These are phyloP conservation scores for Beauveria pseudobassiana DNA, from an alignment of 2,329 filamentous ascomycete species.

Conservation along the genomic window DNA sequence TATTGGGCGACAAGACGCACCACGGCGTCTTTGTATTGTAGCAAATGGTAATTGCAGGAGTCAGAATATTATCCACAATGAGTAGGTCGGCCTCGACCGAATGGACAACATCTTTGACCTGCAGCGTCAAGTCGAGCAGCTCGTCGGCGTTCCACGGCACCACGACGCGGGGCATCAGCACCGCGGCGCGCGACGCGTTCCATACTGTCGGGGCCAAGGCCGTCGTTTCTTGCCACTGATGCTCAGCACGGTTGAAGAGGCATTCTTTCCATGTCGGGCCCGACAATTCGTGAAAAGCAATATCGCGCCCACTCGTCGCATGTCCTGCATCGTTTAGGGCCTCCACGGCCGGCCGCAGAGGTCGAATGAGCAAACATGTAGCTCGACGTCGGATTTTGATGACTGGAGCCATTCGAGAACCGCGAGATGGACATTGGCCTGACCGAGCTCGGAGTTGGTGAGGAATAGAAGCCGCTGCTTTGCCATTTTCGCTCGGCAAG, in stretches of 20 bases:
- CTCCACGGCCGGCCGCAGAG: background rate
- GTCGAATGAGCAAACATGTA: constrained; percentile 14
- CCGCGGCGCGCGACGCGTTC: background rate
- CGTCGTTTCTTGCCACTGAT: background rate
- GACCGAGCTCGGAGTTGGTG: constrained; percentile 18
- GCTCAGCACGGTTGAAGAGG: constrained; percentile 6
- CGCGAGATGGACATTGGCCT: constrained; percentile 20
- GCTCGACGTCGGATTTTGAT: constrained; percentile 5
- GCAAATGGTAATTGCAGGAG: constrained; percentile 9
- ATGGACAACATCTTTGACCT: background rate
- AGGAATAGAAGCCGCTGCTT: constrained; percentile 14
- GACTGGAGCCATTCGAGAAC: constrained; percentile 14
- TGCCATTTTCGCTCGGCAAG: background rate
- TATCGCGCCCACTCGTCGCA: background rate
- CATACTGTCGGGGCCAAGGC: background rate
- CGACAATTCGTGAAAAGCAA: constrained; percentile 9
- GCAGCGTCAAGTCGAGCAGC: constrained; percentile 1
- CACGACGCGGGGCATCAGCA: background rate
- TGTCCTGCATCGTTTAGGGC: background rate
- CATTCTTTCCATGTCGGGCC: constrained; percentile 2
- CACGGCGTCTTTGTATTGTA: constrained; percentile 3
- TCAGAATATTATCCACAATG: constrained; percentile 12
- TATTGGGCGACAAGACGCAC: constrained; percentile 12
- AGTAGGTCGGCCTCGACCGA: constrained; percentile 6
- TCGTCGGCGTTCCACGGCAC: constrained; percentile 10